Conservation (phyloP, 306 rosid genomes). For the Vigna mungo region DNA sequence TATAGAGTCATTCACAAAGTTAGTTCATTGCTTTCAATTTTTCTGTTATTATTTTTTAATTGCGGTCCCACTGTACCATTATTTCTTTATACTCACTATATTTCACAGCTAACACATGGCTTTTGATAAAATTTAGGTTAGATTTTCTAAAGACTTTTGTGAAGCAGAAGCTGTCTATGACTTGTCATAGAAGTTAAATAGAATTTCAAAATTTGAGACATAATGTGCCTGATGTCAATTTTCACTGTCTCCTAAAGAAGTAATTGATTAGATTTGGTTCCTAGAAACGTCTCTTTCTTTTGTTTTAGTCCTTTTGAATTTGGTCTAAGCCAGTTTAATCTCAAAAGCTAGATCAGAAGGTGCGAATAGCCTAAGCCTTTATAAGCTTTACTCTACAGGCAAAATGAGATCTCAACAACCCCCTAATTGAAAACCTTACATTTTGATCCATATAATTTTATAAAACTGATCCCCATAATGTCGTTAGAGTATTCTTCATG, state of each 20-base stretch:
- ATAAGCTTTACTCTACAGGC: not conserved
- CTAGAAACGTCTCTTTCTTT: not conserved
- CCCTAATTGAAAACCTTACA: not conserved
- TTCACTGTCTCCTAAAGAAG: not conserved
- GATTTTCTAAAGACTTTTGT: slow-evolving; percentile 17
- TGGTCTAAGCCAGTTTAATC: not conserved
- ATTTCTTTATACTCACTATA: slow-evolving; percentile 18
- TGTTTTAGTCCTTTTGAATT: not conserved
- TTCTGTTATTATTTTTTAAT: slow-evolving; percentile 18
- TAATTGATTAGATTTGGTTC: not conserved
- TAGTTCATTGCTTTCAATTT: slow-evolving; percentile 12
- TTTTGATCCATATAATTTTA: not conserved
- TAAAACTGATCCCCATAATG: not conserved
- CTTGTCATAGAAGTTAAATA: not conserved
- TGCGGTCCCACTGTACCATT: slow-evolving; percentile 9
- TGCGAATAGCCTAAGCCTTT: not conserved
- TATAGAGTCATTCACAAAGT: not conserved
- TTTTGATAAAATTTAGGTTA: not conserved
- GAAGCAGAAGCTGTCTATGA: slow-evolving; percentile 20
- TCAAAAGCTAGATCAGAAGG: not conserved
- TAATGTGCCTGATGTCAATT: not conserved
- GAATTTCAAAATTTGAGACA: not conserved
- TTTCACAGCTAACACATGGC: not conserved
- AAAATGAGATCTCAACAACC: not conserved
- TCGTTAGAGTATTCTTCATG: not conserved